A percentile compares a stretch with the other conserved stretches of the same genome.
These are phyloP conservation scores for Vitis hybrid DNA, from an alignment of 177 flowering plant species.

Conservation along the genomic window DNA sequence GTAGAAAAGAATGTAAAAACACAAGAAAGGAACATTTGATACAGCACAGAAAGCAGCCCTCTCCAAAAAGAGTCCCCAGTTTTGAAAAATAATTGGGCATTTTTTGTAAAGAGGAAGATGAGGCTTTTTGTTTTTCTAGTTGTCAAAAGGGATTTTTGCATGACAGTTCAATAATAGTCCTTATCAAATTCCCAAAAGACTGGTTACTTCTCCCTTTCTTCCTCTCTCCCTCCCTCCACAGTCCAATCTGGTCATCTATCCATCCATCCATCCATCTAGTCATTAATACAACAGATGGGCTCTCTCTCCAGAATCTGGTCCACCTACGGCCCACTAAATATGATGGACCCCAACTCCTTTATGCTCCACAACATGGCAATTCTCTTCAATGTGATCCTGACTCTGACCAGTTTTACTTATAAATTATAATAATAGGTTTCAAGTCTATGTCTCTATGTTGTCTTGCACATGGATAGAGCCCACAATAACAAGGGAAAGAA, in stretches of 20 bases:
- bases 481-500: conserved; percentile 1
- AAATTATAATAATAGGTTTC: background rate
- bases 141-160: conserved; percentile 6
- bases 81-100: conserved; percentile 15
- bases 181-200: background rate
- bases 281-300: conserved; percentile 19
- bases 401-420: background rate
- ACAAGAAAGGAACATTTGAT: conserved; percentile 4
- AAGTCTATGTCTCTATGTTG: conserved; percentile 16
- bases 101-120: conserved; percentile 44
- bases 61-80: conserved; percentile 38
- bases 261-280: background rate
- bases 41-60: conserved; percentile 39
- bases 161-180: conserved; percentile 3
- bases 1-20: conserved; percentile 18
- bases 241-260: conserved; percentile 6
- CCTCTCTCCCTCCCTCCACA: background rate
- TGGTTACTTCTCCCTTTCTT: background rate
- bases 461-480: conserved; percentile 30
- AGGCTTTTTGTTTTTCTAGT: conserved; percentile 27
- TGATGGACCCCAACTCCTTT: conserved; percentile 15
- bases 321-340: conserved; percentile 18
- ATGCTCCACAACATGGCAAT: conserved; percentile 3
- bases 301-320: conserved; percentile 9
- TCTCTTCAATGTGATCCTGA: conserved; percentile 9